A percentile compares a stretch with the other conserved stretches of the same genome.
Evolutionary conservation across 176 grass and related monocot genomes (phyloP).

Genomic region (Musa schizocarpa): DNA sequence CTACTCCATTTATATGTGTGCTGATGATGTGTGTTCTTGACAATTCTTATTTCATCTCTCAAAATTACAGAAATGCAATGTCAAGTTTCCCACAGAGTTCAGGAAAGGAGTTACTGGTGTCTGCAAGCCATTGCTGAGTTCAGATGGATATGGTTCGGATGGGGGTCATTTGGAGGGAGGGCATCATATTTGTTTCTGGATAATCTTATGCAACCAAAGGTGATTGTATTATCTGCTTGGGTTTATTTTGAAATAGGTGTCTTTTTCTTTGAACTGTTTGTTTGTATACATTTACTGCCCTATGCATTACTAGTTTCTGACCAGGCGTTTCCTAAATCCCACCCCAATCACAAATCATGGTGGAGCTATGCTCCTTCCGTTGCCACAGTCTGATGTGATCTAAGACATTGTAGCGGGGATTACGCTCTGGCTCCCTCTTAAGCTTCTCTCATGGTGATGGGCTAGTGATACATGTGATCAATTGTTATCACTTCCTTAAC

Average conservation of each 20-base stretch:
- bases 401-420: no score
- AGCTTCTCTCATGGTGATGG: no score
- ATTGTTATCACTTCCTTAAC: no score
- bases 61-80: constrained; percentile 58
- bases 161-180: constrained; percentile 47
- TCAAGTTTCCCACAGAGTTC: constrained; percentile 63
- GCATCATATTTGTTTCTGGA: constrained; percentile 36
- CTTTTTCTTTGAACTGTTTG: background rate
- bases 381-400: no score
- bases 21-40: constrained; percentile 77
- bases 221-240: constrained; percentile 20
- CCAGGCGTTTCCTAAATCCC: no score
- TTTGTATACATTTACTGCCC: background rate
- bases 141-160: constrained; percentile 56
- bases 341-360: no score
- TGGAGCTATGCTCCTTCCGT: no score
- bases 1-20: constrained; percentile 61
- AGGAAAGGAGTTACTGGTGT: constrained; percentile 45
- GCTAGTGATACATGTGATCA: no score
- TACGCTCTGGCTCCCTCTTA: no score
- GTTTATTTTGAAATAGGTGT: background rate
- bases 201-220: constrained; percentile 54
- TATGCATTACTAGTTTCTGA: no score
- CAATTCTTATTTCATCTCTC: constrained; percentile 48
- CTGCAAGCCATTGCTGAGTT: constrained; percentile 50